Conservation (phyloP, 192 early-diverging fungal species). For the Rhizophagus clarus region DNA sequence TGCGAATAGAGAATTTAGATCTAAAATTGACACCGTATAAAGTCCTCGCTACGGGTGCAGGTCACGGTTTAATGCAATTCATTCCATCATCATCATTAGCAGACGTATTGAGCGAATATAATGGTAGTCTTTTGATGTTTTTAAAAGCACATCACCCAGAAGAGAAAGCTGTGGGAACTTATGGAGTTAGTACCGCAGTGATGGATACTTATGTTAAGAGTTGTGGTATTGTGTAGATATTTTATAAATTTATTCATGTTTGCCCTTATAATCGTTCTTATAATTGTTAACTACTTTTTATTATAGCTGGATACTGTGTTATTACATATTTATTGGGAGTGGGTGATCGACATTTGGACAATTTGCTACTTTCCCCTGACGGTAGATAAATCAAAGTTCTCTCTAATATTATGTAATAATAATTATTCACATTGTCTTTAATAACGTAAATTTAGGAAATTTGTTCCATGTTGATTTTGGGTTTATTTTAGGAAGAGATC, state of each 20-base stretch:
- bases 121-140: constrained; percentile 79
- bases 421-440: constrained; percentile 1
- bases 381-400: constrained; percentile 52
- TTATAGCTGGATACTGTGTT: constrained; percentile 93
- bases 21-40: constrained; percentile 91
- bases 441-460: constrained; percentile 54
- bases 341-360: constrained; percentile 98
- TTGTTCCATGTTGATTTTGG: constrained; percentile 99
- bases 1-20: constrained; percentile 96
- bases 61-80: constrained; percentile 96
- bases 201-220: constrained; percentile 97
- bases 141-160: constrained; percentile 76
- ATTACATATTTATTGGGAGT: constrained; percentile 98
- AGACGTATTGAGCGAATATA: constrained; percentile 83
- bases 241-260: background rate
- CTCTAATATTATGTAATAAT: background rate
- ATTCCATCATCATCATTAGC: constrained; percentile 89
- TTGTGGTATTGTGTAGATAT: constrained; percentile 64
- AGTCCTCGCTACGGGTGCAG: constrained; percentile 92
- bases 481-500: constrained; percentile 97
- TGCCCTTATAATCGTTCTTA: too few relatives aligned
- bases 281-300: constrained; percentile 14
- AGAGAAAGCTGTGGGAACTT: constrained; percentile 56
- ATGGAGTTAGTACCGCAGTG: constrained; percentile 69
- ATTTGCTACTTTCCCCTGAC: constrained; percentile 84